Base-by-base conservation (phyloP, 2,329 filamentous ascomycete genomes). In the Aspergillus felis region DNA sequence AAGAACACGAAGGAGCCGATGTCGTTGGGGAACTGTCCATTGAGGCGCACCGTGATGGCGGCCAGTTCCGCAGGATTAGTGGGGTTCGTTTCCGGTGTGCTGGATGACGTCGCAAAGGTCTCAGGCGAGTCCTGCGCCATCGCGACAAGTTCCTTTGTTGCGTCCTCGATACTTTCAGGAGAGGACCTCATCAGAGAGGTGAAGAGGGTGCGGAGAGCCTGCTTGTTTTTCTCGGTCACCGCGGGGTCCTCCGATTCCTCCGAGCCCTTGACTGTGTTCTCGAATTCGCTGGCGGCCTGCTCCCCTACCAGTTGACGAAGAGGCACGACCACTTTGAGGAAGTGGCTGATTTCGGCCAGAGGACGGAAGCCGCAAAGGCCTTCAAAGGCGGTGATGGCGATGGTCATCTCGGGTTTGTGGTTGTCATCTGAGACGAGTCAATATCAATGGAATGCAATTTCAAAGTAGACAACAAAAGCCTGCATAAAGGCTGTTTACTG, bases 331-430 rank as follows among this genome's bases (percentile, higher is more conserved):
- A 79, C 83, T 51, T 85, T 78, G 32, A 96, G 81, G 74, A 97
- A 97, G 73, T 96, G 90, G 0, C 86, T 82, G 61, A 97, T 94
- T 76, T 99, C 92, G 4, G 78, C 81, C 24, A 97, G 80, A 0
- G 94, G 94, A 9, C 94, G 86, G 81, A 99, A 99, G 35, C 94
- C 94, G 69, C 94, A 99, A 35, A 99, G 84, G 0, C 94, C 94
- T 72, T 97, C 93, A 65, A 99, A 99, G 0, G 91, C 88, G 1
- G 94, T 97, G 68, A 99, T 88, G 61, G 94, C 94, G 74, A 99
- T 96, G 61, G 94, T 92, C 94, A 99, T 99, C 78, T 99, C 94
- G 35, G 94, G 94, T 79, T 99, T 99, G 82, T 99, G 94, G 79
- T 99, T 99, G 80, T 97, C 93, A 81, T 99, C 92, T 76, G 44